Percentiles rank a stretch among this genome's conserved stretches.
These are phyloP conservation scores for Ophiorrhiza pumila DNA, from an alignment of 257 asterid genomes.

Conservation along the genomic window DNA sequence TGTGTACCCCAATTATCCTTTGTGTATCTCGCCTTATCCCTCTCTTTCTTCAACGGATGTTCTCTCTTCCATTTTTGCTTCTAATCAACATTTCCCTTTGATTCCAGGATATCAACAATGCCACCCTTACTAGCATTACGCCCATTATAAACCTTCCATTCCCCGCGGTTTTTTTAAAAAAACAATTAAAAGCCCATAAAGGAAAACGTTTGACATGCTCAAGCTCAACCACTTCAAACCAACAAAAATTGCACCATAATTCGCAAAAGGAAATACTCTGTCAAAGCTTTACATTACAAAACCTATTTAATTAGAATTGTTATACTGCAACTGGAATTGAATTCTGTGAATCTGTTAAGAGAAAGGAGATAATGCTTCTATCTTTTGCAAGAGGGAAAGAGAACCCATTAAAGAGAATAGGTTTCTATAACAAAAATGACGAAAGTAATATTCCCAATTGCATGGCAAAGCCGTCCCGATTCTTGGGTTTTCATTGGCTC, in stretches of 20 bases:
- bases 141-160: background rate
- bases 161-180: too few relatives aligned
- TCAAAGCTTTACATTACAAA: background rate
- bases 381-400: slow-evolving; percentile 1
- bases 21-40: too few relatives aligned
- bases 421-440: slow-evolving; percentile 19
- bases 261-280: slow-evolving; percentile 2
- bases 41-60: background rate
- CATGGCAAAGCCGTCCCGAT: slow-evolving; percentile 59
- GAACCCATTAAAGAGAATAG: slow-evolving; percentile 10
- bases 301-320: slow-evolving; percentile 8
- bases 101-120: background rate
- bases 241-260: background rate
- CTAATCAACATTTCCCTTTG: background rate
- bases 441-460: slow-evolving; percentile 19
- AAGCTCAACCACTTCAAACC: slow-evolving; percentile 7
- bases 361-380: background rate
- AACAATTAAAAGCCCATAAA: background rate
- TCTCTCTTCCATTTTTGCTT: background rate
- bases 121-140: background rate
- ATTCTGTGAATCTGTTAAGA: background rate
- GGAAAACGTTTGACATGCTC: background rate
- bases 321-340: background rate
- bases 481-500: slow-evolving; percentile 49
- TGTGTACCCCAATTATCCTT: too few relatives aligned